A percentile compares a stretch with the other conserved stretches of the same genome.
Evolutionary conservation across 805 yeast genomes (phyloP).

Genomic region (Metschnikowia kofuensis): DNA sequence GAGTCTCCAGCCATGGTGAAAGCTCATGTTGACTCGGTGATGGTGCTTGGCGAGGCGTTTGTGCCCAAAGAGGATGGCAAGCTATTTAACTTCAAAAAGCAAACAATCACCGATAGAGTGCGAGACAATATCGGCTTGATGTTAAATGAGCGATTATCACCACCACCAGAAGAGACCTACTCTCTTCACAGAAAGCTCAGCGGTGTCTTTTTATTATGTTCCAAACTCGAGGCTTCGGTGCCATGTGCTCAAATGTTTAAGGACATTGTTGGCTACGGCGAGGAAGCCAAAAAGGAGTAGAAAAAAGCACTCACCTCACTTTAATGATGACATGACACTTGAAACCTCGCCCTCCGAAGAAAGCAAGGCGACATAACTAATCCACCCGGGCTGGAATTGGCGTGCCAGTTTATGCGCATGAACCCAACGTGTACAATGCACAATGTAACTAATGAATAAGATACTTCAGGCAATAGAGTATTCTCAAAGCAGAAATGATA

Average conservation of each 20-base stretch:
- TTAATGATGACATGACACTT: neutral
- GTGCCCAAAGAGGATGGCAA: slow-evolving; percentile 49
- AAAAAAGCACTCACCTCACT: neutral
- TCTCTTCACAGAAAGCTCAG: slow-evolving; percentile 93
- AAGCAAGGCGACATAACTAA: neutral
- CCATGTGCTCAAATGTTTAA: slow-evolving; percentile 75
- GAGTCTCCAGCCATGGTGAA: slow-evolving; percentile 85
- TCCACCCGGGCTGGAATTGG: neutral
- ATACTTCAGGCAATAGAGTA: neutral
- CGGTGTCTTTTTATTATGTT: slow-evolving; percentile 89
- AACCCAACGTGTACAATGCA: neutral
- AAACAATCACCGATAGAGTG: slow-evolving; percentile 92
- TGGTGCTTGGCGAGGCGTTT: slow-evolving; percentile 93
- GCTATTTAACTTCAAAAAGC: slow-evolving; percentile 70
- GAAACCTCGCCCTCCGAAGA: neutral
- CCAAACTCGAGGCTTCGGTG: slow-evolving; percentile 77
- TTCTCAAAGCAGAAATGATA: too few relatives aligned
- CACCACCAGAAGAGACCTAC: slow-evolving; percentile 98
- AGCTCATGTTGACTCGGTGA: slow-evolving; percentile 88
- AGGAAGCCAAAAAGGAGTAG: slow-evolving; percentile 15
- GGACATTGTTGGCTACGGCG: slow-evolving; percentile 61
- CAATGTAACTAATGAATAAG: slow-evolving; percentile 1
- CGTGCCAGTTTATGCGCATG: neutral
- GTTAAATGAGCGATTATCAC: slow-evolving; percentile 88
- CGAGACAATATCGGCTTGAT: slow-evolving; percentile 82